These are phyloP conservation scores for Leptosphaerulina australis DNA, from an alignment of 2,329 filamentous ascomycete genomes.

Conservation along the genomic window DNA sequence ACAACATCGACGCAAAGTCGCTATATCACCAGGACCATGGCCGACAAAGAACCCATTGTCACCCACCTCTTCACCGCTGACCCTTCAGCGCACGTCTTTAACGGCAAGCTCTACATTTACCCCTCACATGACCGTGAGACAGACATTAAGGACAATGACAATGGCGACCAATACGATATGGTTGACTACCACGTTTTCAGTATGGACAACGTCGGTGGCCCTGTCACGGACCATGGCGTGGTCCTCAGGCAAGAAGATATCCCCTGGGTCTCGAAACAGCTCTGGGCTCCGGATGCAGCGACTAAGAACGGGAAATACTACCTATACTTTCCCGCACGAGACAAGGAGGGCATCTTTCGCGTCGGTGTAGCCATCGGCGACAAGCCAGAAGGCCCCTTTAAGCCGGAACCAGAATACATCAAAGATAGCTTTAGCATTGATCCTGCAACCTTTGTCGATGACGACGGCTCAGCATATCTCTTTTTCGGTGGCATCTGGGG, in stretches of 20 bases:
- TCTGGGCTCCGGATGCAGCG: slow-evolving; percentile 81
- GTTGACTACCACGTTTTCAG: slow-evolving; percentile 81
- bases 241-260: slow-evolving; percentile 69
- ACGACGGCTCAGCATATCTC: slow-evolving; percentile 66
- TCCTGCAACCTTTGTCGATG: slow-evolving; percentile 76
- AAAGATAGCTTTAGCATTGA: slow-evolving; percentile 76
- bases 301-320: slow-evolving; percentile 73
- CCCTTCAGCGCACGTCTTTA: slow-evolving; percentile 80
- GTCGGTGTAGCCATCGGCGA: slow-evolving; percentile 73
- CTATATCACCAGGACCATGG: slow-evolving; percentile 30
- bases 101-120: slow-evolving; percentile 77
- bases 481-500: slow-evolving; percentile 85
- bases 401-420: slow-evolving; percentile 68
- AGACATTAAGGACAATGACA: slow-evolving; percentile 77
- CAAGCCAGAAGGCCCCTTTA: slow-evolving; percentile 72
- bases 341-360: slow-evolving; percentile 71
- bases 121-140: slow-evolving; percentile 81
- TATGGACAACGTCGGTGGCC: slow-evolving; percentile 60
- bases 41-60: slow-evolving; percentile 65
- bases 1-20: not conserved
- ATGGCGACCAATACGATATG: slow-evolving; percentile 87
- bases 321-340: slow-evolving; percentile 77
- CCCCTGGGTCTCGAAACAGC: slow-evolving; percentile 78
- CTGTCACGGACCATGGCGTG: slow-evolving; percentile 74
- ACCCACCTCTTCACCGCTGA: slow-evolving; percentile 80